Conservation (phyloP, 2,329 filamentous ascomycete species). For the Verticillium isaacii region DNA sequence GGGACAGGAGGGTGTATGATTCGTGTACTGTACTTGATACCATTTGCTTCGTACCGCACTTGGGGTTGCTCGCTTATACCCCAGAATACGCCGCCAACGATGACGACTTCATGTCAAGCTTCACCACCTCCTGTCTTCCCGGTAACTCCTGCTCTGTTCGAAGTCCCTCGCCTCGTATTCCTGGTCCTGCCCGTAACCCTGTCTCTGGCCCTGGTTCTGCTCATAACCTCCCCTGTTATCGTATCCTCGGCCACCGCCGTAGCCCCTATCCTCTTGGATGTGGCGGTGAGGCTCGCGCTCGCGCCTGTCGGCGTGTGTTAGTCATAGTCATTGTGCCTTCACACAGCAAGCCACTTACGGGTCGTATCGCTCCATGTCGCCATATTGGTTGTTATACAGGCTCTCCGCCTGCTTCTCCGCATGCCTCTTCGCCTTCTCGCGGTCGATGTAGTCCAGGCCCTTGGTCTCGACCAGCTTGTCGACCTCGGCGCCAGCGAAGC, state of each 20-base stretch:
- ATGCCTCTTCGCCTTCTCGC: slow-evolving; percentile 53
- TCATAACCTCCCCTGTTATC: neutral
- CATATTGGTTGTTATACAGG: slow-evolving; percentile 61
- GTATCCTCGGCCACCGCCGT: neutral
- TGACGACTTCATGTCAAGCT: too few species aligned
- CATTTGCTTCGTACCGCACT: neutral
- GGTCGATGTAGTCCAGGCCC: slow-evolving; percentile 56
- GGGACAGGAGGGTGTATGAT: neutral
- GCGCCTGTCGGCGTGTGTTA: neutral
- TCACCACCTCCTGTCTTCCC: neutral
- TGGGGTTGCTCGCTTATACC: neutral
- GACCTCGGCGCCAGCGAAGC: slow-evolving; percentile 68
- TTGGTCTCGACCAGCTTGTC: slow-evolving; percentile 72
- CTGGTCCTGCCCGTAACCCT: neutral
- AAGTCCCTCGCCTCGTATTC: neutral
- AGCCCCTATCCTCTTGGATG: neutral
- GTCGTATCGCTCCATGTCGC: slow-evolving; percentile 46
- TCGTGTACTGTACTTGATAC: neutral
- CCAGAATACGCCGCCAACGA: too few species aligned
- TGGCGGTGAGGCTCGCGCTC: neutral
- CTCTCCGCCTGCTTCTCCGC: slow-evolving; percentile 53
- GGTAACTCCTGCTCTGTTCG: neutral
- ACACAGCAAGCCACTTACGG: slow-evolving; percentile 37
- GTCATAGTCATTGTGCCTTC: neutral
- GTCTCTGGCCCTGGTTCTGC: neutral